Evolutionary conservation across 2,329 filamentous ascomycete genomes (phyloP).

Genomic region (Trichoderma pleuroti): DNA sequence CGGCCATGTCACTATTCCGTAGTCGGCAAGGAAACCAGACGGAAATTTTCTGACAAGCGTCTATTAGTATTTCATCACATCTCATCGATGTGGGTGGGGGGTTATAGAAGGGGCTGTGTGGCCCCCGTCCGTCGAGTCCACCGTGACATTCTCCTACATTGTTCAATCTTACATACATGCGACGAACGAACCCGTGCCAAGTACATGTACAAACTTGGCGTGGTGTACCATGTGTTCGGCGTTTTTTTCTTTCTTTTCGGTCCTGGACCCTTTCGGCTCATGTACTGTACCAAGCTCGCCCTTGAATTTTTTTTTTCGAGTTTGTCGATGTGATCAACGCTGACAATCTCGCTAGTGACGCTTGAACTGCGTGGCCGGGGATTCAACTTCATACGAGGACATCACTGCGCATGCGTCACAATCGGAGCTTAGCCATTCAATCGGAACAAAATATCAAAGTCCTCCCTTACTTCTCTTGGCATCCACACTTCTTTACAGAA

Average conservation of each 20-base stretch:
- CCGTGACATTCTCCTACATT: conserved; percentile 16
- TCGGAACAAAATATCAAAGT: conserved; percentile 13
- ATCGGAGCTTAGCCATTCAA: conserved; percentile 8
- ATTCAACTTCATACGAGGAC: background rate
- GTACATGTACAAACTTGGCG: background rate
- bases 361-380: background rate
- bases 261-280: background rate
- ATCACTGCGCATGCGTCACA: background rate
- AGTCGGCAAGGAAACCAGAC: conserved; percentile 15
- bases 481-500: background rate
- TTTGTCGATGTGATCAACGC: background rate
- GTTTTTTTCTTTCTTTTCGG: background rate
- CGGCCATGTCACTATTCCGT: conserved; percentile 6
- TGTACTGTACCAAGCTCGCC: background rate
- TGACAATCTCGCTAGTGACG: background rate
- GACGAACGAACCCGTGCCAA: conserved; percentile 6
- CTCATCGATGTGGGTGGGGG: conserved; percentile 12
- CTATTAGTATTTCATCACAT: conserved; percentile 17
- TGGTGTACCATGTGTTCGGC: background rate
- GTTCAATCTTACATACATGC: conserved; percentile 19
- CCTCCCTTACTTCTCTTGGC: background rate
- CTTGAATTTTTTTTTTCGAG: background rate
- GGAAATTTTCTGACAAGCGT: conserved; percentile 20
- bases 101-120: conserved; percentile 4
- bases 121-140: background rate